Conservation (phyloP, 2,329 filamentous ascomycete genomes). For the Pseudogymnoascus sp. region DNA sequence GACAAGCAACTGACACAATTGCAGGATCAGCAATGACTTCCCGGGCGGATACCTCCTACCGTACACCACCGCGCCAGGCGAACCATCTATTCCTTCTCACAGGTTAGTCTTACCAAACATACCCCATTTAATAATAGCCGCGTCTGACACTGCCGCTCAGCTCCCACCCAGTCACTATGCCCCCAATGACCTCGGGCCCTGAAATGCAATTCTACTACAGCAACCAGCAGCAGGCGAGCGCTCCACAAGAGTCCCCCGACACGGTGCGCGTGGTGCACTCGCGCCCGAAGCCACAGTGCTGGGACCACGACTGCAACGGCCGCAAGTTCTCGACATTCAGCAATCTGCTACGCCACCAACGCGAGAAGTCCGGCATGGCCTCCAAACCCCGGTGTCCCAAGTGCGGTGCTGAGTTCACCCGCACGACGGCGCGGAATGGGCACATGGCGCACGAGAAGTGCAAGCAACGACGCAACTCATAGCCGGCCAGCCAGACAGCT, state of each 20-base stretch:
- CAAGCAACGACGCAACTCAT: slow-evolving; percentile 56
- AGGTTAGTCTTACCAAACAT: not conserved
- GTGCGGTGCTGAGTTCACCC: slow-evolving; percentile 87
- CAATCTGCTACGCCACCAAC: slow-evolving; percentile 84
- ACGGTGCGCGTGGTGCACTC: slow-evolving; percentile 63
- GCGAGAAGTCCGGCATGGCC: slow-evolving; percentile 87
- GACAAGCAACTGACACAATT: not conserved
- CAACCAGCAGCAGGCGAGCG: slow-evolving; percentile 29
- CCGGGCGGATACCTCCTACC: not conserved
- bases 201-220: slow-evolving; percentile 6
- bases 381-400: slow-evolving; percentile 82
- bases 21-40: not conserved
- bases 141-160: not conserved
- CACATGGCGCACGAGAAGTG: slow-evolving; percentile 85
- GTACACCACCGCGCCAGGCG: slow-evolving; percentile 8
- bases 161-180: not conserved
- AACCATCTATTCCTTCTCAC: not conserved
- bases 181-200: not conserved
- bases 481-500: slow-evolving; percentile 14
- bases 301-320: slow-evolving; percentile 94
- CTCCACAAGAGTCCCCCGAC: slow-evolving; percentile 33
- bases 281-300: slow-evolving; percentile 89
- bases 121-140: not conserved
- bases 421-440: slow-evolving; percentile 80
- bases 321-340: slow-evolving; percentile 94